These are phyloP conservation scores for Mangifera indica DNA, from an alignment of 345 rosid genomes.

Conservation along the genomic window DNA sequence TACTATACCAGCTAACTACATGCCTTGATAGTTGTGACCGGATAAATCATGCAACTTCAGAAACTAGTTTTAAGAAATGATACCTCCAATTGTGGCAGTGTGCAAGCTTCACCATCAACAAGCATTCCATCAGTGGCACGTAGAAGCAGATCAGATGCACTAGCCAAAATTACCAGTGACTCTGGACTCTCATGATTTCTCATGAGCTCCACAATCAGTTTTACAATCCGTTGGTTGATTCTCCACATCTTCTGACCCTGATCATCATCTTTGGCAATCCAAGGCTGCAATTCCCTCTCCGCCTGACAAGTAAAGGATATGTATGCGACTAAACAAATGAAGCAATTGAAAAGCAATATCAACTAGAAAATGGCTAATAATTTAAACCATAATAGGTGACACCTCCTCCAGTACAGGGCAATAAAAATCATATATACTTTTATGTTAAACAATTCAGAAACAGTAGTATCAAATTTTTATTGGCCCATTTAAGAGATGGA, in stretches of 20 bases:
- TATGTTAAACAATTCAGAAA: background rate
- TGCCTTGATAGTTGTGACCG: background rate
- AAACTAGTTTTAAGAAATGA: background rate
- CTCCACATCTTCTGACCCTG: conserved; percentile 95
- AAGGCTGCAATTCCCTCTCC: conserved; percentile 93
- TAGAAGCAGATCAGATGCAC: conserved; percentile 91
- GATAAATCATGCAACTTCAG: conserved; percentile 7
- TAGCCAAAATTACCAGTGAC: conserved; percentile 80
- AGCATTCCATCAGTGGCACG: conserved; percentile 98
- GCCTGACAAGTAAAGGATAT: conserved; percentile 56
- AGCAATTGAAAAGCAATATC: conserved; percentile 2
- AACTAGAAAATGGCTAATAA: conserved; percentile 13
- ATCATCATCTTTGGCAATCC: conserved; percentile 96
- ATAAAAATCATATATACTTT: conserved; percentile 8
- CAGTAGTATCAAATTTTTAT: background rate
- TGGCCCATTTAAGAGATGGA: conserved; percentile 5
- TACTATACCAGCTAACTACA: background rate
- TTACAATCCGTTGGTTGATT: conserved; percentile 88
- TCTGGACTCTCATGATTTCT: conserved; percentile 86
- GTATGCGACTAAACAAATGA: conserved; percentile 37
- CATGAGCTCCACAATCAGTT: conserved; percentile 87
- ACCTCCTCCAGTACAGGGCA: conserved; percentile 16
- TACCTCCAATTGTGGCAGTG: conserved; percentile 95
- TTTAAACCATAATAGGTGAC: conserved; percentile 5
- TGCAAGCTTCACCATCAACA: conserved; percentile 97